These are phyloP conservation scores for Penicillium argentinense DNA, from an alignment of 495 filamentous ascomycete species.

Conservation along the genomic window DNA sequence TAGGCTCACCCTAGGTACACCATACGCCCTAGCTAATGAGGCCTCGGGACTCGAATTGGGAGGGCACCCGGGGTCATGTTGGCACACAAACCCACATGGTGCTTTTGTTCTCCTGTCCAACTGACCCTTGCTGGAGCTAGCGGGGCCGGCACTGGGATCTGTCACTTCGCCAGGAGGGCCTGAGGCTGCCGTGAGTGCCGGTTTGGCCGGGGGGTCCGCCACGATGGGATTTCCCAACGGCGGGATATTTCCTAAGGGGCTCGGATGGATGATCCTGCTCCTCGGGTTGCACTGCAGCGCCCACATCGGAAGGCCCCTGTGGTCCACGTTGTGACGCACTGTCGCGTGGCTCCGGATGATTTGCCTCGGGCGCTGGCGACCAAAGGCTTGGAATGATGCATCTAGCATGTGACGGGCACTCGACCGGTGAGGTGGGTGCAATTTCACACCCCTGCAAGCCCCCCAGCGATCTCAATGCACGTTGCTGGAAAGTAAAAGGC, in stretches of 20 bases:
- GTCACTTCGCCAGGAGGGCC: conserved; percentile 5
- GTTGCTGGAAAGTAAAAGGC: too few species aligned
- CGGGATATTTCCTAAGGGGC: neutral
- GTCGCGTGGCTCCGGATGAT: conserved; percentile 19
- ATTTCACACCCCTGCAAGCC: conserved; percentile 15
- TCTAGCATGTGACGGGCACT: conserved; percentile 17
- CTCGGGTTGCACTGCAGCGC: conserved; percentile 17
- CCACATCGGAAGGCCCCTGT: too few species aligned
- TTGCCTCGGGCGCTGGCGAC: conserved; percentile 12
- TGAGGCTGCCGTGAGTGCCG: conserved; percentile 3
- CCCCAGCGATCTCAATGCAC: conserved; percentile 8
- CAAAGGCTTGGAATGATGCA: neutral
- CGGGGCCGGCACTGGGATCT: conserved; percentile 6
- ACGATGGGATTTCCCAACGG: neutral
- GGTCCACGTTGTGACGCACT: neutral
- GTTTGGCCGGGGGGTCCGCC: neutral
- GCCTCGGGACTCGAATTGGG: too few species aligned
- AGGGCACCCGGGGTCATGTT: neutral
- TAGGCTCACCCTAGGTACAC: too few species aligned
- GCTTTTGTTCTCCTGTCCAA: neutral
- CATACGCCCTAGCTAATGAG: too few species aligned
- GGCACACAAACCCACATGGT: neutral
- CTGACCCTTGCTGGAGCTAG: neutral
- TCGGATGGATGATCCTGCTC: neutral
- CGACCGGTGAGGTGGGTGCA: conserved; percentile 14